These are phyloP conservation scores for Sonneratia alba DNA, from an alignment of 345 rosid genomes.

Conservation along the genomic window DNA sequence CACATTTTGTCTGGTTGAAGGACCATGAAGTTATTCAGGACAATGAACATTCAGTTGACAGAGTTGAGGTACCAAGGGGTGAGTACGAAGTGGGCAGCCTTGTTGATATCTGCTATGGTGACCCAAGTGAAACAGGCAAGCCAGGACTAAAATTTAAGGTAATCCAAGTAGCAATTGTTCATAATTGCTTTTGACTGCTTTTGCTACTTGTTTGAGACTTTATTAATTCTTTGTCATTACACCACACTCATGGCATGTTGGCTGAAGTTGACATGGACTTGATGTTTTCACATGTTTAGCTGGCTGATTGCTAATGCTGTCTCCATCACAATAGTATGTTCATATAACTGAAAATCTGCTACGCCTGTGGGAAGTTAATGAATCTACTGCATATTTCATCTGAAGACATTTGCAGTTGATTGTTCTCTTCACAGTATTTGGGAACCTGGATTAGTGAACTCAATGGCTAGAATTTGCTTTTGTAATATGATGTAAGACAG, in stretches of 20 bases:
- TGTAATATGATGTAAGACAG: not conserved
- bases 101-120: constrained; percentile 79
- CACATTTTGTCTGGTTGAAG: constrained; percentile 15
- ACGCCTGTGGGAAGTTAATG: not conserved
- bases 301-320: not conserved
- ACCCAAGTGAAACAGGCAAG: constrained; percentile 55
- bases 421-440: not conserved
- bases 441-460: not conserved
- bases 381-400: not conserved
- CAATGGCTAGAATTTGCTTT: not conserved
- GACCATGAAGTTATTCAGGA: constrained; percentile 14
- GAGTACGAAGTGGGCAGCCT: constrained; percentile 69
- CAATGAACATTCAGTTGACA: constrained; percentile 22
- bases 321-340: not conserved
- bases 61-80: constrained; percentile 27
- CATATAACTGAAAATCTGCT: too few species aligned
- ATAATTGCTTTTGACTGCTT: not conserved
- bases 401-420: not conserved
- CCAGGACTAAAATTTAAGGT: constrained; percentile 74
- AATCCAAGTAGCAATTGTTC: constrained; percentile 2
- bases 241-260: not conserved
- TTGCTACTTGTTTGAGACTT: not conserved
- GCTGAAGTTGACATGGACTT: not conserved
- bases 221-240: not conserved
- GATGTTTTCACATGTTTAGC: not conserved